These are phyloP conservation scores for Gonapodya sp. DNA, from an alignment of 192 early-diverging fungal genomes.

Conservation along the genomic window DNA sequence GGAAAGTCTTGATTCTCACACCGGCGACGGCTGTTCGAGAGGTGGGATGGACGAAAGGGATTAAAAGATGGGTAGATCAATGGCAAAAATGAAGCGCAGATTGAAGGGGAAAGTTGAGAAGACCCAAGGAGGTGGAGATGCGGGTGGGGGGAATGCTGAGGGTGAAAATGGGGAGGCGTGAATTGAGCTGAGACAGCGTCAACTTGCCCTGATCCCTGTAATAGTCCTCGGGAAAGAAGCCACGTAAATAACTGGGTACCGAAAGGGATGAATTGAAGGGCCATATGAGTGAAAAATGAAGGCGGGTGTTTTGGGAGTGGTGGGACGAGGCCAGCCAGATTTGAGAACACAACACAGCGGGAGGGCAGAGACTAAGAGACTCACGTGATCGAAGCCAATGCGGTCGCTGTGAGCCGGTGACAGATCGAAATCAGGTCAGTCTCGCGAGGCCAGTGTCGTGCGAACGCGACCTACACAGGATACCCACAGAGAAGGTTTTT, in stretches of 20 bases:
- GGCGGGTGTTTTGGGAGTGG: no score
- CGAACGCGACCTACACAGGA: no score
- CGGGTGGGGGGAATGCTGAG: neutral
- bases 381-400: neutral
- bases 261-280: no score
- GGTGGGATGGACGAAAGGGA: neutral
- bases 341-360: no score
- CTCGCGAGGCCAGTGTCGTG: no score
- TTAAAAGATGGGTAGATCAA: no score
- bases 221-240: neutral
- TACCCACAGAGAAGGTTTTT: neutral
- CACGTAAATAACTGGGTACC: neutral
- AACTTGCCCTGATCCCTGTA: neutral
- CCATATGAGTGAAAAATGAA: no score
- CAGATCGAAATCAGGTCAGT: no score
- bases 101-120: neutral
- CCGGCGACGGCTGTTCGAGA: neutral
- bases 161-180: neutral
- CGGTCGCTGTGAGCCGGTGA: neutral
- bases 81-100: no score
- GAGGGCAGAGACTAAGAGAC: no score
- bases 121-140: neutral
- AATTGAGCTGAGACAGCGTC: no score
- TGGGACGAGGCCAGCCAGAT: neutral
- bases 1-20: neutral